Conservation (phyloP, 768 basidiomycete species). For the Cyclocybe aegerita region DNA sequence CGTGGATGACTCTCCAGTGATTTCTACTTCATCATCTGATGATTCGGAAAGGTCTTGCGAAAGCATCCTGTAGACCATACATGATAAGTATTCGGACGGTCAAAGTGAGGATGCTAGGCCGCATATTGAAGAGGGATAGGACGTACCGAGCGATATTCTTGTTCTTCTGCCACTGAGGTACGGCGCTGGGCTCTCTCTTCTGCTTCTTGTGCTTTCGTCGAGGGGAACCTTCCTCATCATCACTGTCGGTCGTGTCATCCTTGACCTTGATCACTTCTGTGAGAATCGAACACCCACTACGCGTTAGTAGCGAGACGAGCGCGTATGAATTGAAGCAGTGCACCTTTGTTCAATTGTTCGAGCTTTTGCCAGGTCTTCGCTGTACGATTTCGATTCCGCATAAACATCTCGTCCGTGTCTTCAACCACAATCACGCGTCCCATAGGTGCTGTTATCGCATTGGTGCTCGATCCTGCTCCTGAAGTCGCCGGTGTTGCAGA, state of each 20-base stretch:
- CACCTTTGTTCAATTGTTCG: slow-evolving; percentile 57
- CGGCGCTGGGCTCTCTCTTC: slow-evolving; percentile 27
- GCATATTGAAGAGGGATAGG: background rate
- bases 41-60: slow-evolving; percentile 42
- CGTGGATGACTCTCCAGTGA: slow-evolving; percentile 21
- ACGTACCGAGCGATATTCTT: slow-evolving; percentile 41
- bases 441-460: slow-evolving; percentile 13
- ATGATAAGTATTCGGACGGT: background rate
- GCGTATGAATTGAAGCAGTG: slow-evolving; percentile 8
- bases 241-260: slow-evolving; percentile 19
- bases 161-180: slow-evolving; percentile 43
- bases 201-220: slow-evolving; percentile 37
- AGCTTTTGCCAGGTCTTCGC: slow-evolving; percentile 59
- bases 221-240: slow-evolving; percentile 30
- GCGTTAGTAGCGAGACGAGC: background rate
- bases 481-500: slow-evolving; percentile 15
- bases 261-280: slow-evolving; percentile 15
- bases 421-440: slow-evolving; percentile 29
- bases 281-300: background rate
- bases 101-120: background rate
- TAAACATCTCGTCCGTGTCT: slow-evolving; percentile 70
- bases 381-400: slow-evolving; percentile 62
- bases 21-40: slow-evolving; percentile 44
- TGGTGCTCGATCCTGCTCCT: slow-evolving; percentile 15
- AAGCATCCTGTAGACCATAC: slow-evolving; percentile 29